phyloP scores from a whole-genome alignment of 331 rosid species.

The Dryas integrifolia region DNA sequence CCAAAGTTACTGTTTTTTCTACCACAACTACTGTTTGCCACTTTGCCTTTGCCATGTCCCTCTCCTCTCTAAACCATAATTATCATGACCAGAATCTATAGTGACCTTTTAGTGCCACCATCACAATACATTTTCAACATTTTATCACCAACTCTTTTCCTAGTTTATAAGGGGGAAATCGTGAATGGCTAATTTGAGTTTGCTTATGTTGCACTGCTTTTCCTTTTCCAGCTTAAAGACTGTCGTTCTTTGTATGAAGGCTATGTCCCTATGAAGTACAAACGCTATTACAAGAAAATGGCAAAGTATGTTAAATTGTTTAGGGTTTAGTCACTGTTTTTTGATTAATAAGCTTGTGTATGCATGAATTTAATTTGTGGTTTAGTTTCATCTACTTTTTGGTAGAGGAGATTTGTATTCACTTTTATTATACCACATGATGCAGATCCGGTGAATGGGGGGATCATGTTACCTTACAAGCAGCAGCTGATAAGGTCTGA shows the following conservation, averaged over 20 bases:
- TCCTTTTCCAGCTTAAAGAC: constrained; percentile 68
- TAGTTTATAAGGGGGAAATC: background rate
- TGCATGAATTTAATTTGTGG: constrained; percentile 2
- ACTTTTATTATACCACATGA: constrained; percentile 27
- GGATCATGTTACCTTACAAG: constrained; percentile 92
- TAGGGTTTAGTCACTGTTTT: constrained; percentile 18
- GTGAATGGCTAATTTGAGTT: constrained; percentile 23
- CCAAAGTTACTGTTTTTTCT: background rate
- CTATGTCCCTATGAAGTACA: constrained; percentile 93
- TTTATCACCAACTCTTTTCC: background rate
- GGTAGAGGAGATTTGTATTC: constrained; percentile 16
- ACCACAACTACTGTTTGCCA: background rate
- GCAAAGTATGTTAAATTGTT: constrained; percentile 51
- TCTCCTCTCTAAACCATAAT: background rate
- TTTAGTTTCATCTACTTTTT: background rate
- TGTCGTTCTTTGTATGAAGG: constrained; percentile 68
- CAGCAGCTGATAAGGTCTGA: constrained; percentile 83
- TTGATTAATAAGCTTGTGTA: constrained; percentile 13
- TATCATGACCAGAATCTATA: background rate
- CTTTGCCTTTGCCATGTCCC: background rate
- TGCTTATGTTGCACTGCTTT: constrained; percentile 37
- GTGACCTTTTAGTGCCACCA: background rate
- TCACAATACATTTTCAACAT: background rate
- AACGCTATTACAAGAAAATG: constrained; percentile 85
- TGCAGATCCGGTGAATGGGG: constrained; percentile 97